Evolutionary conservation across 495 filamentous ascomycete species (phyloP).

Genomic region (Corynascus novoguineensis): DNA sequence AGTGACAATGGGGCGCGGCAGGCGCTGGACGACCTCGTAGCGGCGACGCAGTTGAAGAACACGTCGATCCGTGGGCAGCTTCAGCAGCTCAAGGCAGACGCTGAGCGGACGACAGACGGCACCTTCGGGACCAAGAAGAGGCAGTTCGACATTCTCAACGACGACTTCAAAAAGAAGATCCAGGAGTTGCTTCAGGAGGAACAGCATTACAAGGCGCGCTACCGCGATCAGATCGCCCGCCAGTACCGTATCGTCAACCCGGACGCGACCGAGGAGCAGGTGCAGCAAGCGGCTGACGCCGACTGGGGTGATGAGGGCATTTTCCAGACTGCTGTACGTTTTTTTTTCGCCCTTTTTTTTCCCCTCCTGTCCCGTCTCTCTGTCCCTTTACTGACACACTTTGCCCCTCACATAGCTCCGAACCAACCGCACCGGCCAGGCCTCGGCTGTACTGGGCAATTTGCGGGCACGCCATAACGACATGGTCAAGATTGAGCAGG

Average conservation of each 20-base stretch:
- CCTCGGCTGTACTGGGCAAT: constrained; percentile 59
- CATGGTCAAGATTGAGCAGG: constrained; percentile 64
- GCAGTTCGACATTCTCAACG: constrained; percentile 60
- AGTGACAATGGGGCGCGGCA: constrained; percentile 43
- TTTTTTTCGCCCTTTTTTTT: neutral
- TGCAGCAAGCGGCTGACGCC: constrained; percentile 56
- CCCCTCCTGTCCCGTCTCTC: neutral
- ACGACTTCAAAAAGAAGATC: constrained; percentile 57
- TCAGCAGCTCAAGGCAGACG: constrained; percentile 59
- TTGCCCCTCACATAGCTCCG: constrained; percentile 49
- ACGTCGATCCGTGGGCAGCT: constrained; percentile 62
- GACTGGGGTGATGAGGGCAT: constrained; percentile 71
- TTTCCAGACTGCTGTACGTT: constrained; percentile 66
- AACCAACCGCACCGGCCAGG: constrained; percentile 60
- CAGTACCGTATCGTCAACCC: constrained; percentile 75
- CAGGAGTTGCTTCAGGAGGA: constrained; percentile 61
- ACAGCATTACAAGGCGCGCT: constrained; percentile 56
- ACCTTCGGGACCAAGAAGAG: constrained; percentile 52
- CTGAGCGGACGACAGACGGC: constrained; percentile 50
- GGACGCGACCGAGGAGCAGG: constrained; percentile 59
- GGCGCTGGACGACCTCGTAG: constrained; percentile 54
- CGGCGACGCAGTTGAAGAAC: constrained; percentile 61
- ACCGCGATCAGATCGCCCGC: constrained; percentile 64
- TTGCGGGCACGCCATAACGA: constrained; percentile 74
- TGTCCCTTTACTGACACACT: neutral